phyloP scores from a whole-genome alignment of 768 basidiomycete species.

The Russula compacta region DNA sequence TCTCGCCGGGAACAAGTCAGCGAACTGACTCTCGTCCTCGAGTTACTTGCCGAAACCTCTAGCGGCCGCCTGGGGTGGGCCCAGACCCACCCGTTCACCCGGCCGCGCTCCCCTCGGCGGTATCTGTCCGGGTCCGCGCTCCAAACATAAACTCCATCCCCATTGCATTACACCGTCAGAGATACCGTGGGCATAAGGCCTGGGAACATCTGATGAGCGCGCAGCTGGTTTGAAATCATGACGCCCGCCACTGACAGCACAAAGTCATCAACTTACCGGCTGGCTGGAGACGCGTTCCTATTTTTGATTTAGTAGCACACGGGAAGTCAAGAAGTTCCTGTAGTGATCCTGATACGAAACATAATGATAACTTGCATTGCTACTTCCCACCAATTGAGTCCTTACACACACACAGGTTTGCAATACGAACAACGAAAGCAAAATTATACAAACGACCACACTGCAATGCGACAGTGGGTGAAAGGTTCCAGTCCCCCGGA shows the following conservation, averaged over 20 bases:
- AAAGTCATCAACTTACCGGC: slow-evolving; percentile 11
- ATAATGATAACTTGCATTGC: slow-evolving; percentile 18
- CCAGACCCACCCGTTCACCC: not conserved
- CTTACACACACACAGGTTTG: slow-evolving; percentile 10
- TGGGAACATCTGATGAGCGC: slow-evolving; percentile 11
- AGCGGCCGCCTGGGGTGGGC: not conserved
- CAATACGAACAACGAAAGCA: slow-evolving; percentile 14
- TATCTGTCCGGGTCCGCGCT: not conserved
- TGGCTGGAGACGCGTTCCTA: slow-evolving; percentile 7
- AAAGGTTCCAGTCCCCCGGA: not conserved
- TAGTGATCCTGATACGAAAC: slow-evolving; percentile 7
- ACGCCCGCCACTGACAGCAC: slow-evolving; percentile 5
- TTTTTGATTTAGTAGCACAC: slow-evolving; percentile 8
- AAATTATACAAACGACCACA: slow-evolving; percentile 5
- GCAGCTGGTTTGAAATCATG: not conserved
- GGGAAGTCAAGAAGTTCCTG: not conserved
- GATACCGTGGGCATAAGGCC: not conserved
- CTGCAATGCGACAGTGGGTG: not conserved
- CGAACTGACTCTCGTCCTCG: not conserved
- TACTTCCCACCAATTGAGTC: slow-evolving; percentile 12
- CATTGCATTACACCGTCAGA: not conserved
- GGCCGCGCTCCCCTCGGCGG: slow-evolving; percentile 3
- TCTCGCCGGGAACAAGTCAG: not conserved
- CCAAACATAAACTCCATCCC: not conserved
- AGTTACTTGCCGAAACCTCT: not conserved